These are phyloP conservation scores for Dalbergia cultrata DNA, from an alignment of 306 rosid genomes.

Conservation along the genomic window DNA sequence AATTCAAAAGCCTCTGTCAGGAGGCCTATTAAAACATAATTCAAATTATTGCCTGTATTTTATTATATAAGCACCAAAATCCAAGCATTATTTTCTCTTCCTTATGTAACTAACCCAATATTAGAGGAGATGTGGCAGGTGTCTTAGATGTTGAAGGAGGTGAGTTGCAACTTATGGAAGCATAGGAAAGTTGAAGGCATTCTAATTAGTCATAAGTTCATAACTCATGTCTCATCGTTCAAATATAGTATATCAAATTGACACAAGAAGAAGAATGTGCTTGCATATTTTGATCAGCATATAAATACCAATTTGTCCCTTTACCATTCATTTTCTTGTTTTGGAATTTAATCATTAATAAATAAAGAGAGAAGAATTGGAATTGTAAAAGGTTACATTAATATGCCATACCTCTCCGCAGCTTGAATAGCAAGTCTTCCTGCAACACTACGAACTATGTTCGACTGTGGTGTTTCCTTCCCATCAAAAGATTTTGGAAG, in stretches of 20 bases:
- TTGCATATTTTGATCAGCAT: slow-evolving; percentile 5
- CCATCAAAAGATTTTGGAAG: slow-evolving; percentile 86
- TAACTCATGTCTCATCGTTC: not conserved
- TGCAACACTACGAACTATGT: slow-evolving; percentile 78
- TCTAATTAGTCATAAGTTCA: not conserved
- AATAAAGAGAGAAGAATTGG: slow-evolving; percentile 7
- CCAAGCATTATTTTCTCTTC: not conserved
- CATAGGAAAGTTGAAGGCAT: slow-evolving; percentile 13
- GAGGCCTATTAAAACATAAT: slow-evolving; percentile 6
- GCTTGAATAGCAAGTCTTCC: slow-evolving; percentile 88
- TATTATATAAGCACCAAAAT: slow-evolving; percentile 6
- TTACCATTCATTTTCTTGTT: slow-evolving; percentile 4
- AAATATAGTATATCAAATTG: not conserved
- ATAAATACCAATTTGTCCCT: slow-evolving; percentile 22
- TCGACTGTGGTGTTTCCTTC: slow-evolving; percentile 87
- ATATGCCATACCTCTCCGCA: slow-evolving; percentile 70
- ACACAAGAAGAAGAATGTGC: slow-evolving; percentile 31
- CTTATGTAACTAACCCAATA: slow-evolving; percentile 8
- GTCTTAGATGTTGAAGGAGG: not conserved
- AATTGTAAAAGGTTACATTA: slow-evolving; percentile 11
- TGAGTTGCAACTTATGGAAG: slow-evolving; percentile 17
- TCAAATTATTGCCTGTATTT: slow-evolving; percentile 23
- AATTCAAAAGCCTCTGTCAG: slow-evolving; percentile 25
- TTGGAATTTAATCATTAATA: slow-evolving; percentile 6
- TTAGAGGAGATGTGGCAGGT: not conserved